Evolutionary conservation across 345 rosid genomes (phyloP).

Genomic region (Viola odorata): DNA sequence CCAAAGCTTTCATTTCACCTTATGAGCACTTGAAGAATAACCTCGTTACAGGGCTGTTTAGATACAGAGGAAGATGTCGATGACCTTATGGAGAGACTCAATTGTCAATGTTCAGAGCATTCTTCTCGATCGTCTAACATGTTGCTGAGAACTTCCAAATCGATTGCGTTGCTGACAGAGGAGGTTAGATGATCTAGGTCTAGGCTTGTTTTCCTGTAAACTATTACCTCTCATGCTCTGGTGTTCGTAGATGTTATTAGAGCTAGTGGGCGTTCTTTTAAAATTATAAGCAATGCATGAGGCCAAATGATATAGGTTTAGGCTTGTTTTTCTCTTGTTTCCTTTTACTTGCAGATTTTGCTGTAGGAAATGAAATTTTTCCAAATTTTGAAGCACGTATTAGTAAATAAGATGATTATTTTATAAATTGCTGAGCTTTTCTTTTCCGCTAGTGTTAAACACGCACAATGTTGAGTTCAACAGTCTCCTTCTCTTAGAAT

Average conservation of each 20-base stretch:
- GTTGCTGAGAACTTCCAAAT: conserved; percentile 32
- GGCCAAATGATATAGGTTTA: conserved; percentile 33
- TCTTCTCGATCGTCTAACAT: conserved; percentile 35
- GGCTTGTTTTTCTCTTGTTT: conserved; percentile 7
- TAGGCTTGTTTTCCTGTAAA: neutral
- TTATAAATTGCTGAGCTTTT: too few relatives aligned
- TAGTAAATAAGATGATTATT: neutral
- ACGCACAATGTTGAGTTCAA: too few relatives aligned
- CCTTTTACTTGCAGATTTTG: conserved; percentile 4
- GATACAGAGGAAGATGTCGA: conserved; percentile 43
- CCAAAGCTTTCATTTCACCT: conserved; percentile 14
- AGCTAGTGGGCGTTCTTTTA: neutral
- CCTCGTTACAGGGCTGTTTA: conserved; percentile 44
- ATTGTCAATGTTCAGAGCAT: conserved; percentile 24
- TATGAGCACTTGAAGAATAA: conserved; percentile 31
- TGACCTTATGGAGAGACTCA: conserved; percentile 24
- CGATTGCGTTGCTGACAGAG: conserved; percentile 16
- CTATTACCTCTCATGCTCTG: neutral
- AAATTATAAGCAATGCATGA: conserved; percentile 7
- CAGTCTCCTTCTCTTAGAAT: too few relatives aligned
- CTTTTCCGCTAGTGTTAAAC: too few relatives aligned
- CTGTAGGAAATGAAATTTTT: neutral
- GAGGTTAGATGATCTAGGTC: conserved; percentile 45
- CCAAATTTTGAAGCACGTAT: neutral
- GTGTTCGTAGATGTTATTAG: neutral